Evolutionary conservation across 257 asterid species (phyloP), one percentile per base, ranked within the genome.

Genomic region (Capsicum pubescens): DNA sequence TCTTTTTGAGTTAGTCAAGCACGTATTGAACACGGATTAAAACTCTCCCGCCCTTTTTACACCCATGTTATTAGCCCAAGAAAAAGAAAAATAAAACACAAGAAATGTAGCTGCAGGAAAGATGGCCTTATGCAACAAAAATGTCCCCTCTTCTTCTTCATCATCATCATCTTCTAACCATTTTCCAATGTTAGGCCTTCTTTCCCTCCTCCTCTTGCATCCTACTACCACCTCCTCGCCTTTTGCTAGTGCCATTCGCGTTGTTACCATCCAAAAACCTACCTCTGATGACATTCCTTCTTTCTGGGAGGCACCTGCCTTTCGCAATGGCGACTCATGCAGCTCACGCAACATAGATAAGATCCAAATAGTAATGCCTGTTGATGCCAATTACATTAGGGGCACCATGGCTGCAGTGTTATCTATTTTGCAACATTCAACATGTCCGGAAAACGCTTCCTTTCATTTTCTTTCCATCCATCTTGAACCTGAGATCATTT

Each of bases 371-470:
- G 95, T 88, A 36, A 94, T 93, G 98, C 98, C 98, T 8, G 91
- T 94, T 7, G 98, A 94, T 79, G 85, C 86, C 0, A 94, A 94
- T 85, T 94, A 94, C 83, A 92, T 94, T 3, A 89, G 97, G 5
- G 98, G 98, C 9, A 92, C 98, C 0, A 90, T 94, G 84, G 97
- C 97, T 0, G 98, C 98, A 1, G 91, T 93, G 6, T 21, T 94
- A 44, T 94, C 98, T 9, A 93, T 93, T 64, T 59, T 94, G 46
- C 97, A 92, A 35, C 98, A 94, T 36, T 90, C 98, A 0, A 91
- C 95, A 0, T 94, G 98, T 90, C 97, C 98, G 0, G 97, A 94
- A 71, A 93, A 87, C 12, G 91, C 91, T 32, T 89, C 92, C 1
- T 93, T 93, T 89, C 98, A 94, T 71, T 94, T 94, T 82, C 94